A percentile compares a stretch with the other conserved stretches of the same genome.
Evolutionary conservation across 495 filamentous ascomycete species (phyloP).

Genomic region (Lepraria neglecta): DNA sequence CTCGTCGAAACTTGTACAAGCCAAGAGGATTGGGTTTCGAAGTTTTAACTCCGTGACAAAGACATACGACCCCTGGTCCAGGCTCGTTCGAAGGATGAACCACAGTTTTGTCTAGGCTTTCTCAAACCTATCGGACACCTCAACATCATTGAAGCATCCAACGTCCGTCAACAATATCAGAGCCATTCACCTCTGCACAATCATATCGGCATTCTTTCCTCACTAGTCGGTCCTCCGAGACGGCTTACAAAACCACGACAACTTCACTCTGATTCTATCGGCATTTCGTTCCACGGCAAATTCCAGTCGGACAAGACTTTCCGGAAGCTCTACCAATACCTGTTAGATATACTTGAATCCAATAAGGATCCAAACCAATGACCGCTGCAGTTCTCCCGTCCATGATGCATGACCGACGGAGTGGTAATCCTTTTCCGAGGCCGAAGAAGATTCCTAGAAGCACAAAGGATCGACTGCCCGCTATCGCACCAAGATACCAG

Average conservation of each 20-base stretch:
- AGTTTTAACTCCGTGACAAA: neutral
- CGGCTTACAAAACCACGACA: neutral
- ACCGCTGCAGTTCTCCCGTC: constrained; percentile 9
- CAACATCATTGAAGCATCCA: neutral
- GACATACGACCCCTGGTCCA: neutral
- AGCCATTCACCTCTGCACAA: neutral
- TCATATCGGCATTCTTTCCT: neutral
- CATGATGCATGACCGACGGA: neutral
- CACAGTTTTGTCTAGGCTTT: neutral
- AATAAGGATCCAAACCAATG: constrained; percentile 3
- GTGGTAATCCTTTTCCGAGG: neutral
- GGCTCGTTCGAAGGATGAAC: neutral
- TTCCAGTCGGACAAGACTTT: neutral
- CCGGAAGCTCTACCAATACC: neutral
- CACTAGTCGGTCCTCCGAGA: neutral
- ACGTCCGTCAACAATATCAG: neutral
- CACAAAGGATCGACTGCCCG: constrained; percentile 33
- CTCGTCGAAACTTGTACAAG: neutral
- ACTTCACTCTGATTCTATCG: neutral
- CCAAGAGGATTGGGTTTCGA: neutral
- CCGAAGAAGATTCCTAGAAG: constrained; percentile 4
- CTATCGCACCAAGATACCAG: constrained; percentile 47
- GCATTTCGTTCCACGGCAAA: neutral
- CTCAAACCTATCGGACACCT: neutral
- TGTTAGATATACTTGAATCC: neutral